These are phyloP conservation scores for Rhododendron ferrugineum DNA, from an alignment of 148 eudicot species.

Conservation along the genomic window DNA sequence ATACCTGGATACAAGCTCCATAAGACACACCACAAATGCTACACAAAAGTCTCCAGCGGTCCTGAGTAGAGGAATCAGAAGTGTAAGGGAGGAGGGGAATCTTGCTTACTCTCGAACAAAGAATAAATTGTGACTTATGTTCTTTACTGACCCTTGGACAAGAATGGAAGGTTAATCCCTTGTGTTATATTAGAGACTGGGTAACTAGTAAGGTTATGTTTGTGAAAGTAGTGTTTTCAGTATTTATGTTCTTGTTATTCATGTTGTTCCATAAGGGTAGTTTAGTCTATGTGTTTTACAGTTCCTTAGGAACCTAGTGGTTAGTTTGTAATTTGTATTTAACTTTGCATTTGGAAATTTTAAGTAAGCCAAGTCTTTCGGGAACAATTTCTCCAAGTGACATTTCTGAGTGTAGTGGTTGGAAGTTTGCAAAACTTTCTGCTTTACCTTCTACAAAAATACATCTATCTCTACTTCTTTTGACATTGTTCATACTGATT, in stretches of 20 bases:
- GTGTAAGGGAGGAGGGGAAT: background rate
- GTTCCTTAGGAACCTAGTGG: background rate
- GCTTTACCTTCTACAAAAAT: too few relatives aligned
- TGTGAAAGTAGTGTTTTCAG: background rate
- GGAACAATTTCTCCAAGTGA: too few relatives aligned
- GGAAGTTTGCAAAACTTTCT: too few relatives aligned
- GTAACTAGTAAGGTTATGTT: background rate
- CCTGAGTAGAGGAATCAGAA: slow-evolving; percentile 33
- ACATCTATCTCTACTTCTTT: too few relatives aligned
- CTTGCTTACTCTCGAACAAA: background rate
- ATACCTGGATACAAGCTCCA: slow-evolving; percentile 99
- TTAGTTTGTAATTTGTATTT: background rate
- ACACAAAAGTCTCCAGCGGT: slow-evolving; percentile 94
- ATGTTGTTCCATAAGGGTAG: background rate
- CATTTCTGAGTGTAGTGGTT: too few relatives aligned
- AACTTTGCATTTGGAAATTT: background rate
- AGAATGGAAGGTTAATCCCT: background rate
- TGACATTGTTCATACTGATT: too few relatives aligned
- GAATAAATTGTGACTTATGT: background rate
- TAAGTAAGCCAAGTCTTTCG: too few relatives aligned
- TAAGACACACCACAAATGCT: slow-evolving; percentile 87
- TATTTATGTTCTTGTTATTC: background rate
- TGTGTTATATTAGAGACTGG: background rate
- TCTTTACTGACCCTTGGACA: background rate
- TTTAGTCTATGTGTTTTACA: background rate